Percentiles rank a stretch among this genome's conserved stretches.
These are phyloP conservation scores for Hymenoscyphus repandus DNA, from an alignment of 2,329 filamentous ascomycete species.

Conservation along the genomic window DNA sequence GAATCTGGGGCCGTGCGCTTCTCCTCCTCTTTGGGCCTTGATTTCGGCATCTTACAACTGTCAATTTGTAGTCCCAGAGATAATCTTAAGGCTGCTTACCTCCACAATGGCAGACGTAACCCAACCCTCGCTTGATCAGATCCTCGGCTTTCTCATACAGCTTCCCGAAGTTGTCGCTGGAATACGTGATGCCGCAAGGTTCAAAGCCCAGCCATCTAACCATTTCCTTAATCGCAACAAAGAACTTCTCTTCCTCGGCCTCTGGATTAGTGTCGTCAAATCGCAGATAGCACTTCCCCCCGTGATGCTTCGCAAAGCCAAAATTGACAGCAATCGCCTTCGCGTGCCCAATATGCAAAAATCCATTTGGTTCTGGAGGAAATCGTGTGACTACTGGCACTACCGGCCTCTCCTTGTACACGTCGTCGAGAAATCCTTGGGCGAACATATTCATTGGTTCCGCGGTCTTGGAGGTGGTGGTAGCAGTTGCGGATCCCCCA, in stretches of 20 bases:
- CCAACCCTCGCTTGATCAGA: constrained; percentile 64
- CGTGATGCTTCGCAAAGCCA: constrained; percentile 82
- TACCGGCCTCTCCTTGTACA: constrained; percentile 62
- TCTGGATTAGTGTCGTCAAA: constrained; percentile 97
- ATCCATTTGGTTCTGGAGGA: constrained; percentile 87
- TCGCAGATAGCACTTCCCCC: constrained; percentile 66
- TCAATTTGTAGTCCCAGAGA: constrained; percentile 22
- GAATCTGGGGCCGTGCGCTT: constrained; percentile 64
- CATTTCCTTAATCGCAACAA: constrained; percentile 83
- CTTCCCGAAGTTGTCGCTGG: constrained; percentile 79
- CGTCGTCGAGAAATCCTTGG: constrained; percentile 67
- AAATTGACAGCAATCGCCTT: constrained; percentile 98
- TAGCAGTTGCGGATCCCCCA: constrained; percentile 13
- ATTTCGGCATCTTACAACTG: constrained; percentile 62
- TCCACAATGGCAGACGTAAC: constrained; percentile 85
- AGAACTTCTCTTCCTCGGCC: constrained; percentile 86
- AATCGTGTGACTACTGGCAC: constrained; percentile 66
- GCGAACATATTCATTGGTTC: constrained; percentile 60
- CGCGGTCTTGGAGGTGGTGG: not conserved
- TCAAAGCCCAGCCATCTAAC: constrained; percentile 77
- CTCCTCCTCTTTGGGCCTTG: constrained; percentile 80
- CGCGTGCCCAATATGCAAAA: constrained; percentile 86
- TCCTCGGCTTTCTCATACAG: constrained; percentile 87
- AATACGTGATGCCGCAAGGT: constrained; percentile 75
- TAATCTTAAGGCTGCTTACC: constrained; percentile 33